phyloP scores from a whole-genome alignment of 805 yeast species.

The Myxozyma sirexii region DNA sequence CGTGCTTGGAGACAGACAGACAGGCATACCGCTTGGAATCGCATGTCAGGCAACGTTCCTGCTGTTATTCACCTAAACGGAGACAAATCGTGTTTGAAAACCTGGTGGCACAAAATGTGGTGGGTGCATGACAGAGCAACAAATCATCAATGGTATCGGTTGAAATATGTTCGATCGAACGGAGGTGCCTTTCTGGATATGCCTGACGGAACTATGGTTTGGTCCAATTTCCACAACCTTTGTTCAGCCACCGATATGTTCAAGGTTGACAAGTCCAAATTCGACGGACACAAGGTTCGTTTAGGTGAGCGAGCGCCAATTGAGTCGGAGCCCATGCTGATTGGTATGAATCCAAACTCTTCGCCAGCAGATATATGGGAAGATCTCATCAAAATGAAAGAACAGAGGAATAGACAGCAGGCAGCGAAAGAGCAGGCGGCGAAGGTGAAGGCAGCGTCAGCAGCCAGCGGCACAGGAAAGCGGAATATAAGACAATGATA shows the following conservation, averaged over 20 bases:
- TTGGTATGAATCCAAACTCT: conserved; percentile 13
- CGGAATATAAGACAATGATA: no score
- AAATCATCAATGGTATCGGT: not conserved
- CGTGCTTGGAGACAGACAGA: not conserved
- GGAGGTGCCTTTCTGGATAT: conserved; percentile 16
- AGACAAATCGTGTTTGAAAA: conserved; percentile 7
- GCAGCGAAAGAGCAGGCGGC: no score
- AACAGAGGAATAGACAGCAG: not conserved
- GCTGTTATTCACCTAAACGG: conserved; percentile 24
- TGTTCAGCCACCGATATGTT: conserved; percentile 4
- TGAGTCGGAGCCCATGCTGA: conserved; percentile 11
- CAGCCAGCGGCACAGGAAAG: no score
- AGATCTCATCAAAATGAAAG: not conserved
- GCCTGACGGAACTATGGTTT: not conserved
- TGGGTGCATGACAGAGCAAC: conserved; percentile 8
- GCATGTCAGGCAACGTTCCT: conserved; percentile 15
- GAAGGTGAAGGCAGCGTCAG: no score
- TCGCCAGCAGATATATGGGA: conserved; percentile 15
- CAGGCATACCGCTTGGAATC: conserved; percentile 21
- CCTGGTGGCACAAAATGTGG: conserved; percentile 31
- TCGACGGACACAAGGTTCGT: conserved; percentile 1
- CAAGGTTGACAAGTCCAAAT: not conserved
- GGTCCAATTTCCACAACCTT: not conserved
- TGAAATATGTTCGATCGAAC: conserved; percentile 5
- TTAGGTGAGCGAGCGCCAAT: conserved; percentile 4